A percentile compares a stretch with the other conserved stretches of the same genome.
These are phyloP conservation scores for Trichosporon inkin DNA, from an alignment of 1,284 basidiomycete genomes.

Conservation along the genomic window DNA sequence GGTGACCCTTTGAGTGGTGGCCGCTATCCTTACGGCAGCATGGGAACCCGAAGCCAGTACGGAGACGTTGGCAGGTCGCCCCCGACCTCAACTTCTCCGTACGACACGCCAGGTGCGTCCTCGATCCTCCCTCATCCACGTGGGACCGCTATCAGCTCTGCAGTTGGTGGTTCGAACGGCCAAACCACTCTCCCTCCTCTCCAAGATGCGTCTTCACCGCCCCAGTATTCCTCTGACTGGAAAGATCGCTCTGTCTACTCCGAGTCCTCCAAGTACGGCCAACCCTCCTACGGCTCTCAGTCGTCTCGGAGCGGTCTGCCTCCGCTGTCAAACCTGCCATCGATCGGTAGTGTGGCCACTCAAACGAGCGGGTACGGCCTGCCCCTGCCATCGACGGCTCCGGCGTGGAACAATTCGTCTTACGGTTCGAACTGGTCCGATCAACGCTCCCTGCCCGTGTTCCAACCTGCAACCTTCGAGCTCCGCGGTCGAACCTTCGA, in stretches of 20 bases:
- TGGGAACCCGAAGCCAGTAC: conserved; percentile 10
- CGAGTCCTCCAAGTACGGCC: conserved; percentile 13
- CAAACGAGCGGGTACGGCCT: conserved; percentile 9
- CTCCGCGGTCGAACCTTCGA: conserved; percentile 7
- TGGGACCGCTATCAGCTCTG: background rate
- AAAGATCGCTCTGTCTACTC: conserved; percentile 13
- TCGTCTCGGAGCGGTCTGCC: conserved; percentile 10
- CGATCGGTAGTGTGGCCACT: conserved; percentile 13
- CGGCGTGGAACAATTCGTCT: conserved; percentile 10
- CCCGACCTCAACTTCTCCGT: conserved; percentile 16
- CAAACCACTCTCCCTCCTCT: conserved; percentile 16
- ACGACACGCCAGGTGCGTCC: conserved; percentile 17
- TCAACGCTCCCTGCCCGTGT: conserved; percentile 5
- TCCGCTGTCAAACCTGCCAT: conserved; percentile 12
- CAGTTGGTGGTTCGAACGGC: conserved; percentile 5
- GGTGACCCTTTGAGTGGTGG: background rate
- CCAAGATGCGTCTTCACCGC: conserved; percentile 12
- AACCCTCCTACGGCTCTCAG: background rate
- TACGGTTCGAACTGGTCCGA: conserved; percentile 2
- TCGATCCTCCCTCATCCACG: conserved; percentile 8
- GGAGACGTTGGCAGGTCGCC: conserved; percentile 14
- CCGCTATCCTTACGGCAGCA: conserved; percentile 8
- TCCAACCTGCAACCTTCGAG: conserved; percentile 14
- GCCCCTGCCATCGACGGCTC: background rate
- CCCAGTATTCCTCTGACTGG: conserved; percentile 15